Evolutionary conservation across 257 asterid species (phyloP), one percentile per base, ranked within the genome.

Genomic region (Petrea volubilis): DNA sequence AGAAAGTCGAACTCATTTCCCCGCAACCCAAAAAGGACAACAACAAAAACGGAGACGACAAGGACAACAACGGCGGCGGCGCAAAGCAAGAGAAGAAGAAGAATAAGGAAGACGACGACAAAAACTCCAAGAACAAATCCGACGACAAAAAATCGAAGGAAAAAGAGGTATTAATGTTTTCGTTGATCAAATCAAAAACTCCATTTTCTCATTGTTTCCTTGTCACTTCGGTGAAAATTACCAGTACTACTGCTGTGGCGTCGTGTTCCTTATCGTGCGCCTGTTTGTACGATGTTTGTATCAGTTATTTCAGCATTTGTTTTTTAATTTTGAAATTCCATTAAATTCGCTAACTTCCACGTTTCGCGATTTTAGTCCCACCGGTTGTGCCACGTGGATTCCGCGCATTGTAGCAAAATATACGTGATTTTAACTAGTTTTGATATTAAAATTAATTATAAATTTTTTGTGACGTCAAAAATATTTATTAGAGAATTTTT

Each of bases 1-100:
- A 73, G 41, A 83, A 71, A 12, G 83, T 92, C 5, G 91, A 88
- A 21, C 76, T 92, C 14, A 59, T 92, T 60, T 82, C 96, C 23
- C 93, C 96, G n/a, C 74, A 51, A 15, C 82, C 81, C 0, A 90
- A 66, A 29, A 79, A 79, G 12, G 76, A 68, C 1, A 83, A 70
- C 57, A 67, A 78, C n/a, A 79, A 79, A 6, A 71, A 78, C 40
- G 70, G 70, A 41, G 71, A 77, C 36, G 83, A 73, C 31, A 75
- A 77, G 55, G 7, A 33, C 38, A 33, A 71, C 64, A 43, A 77
- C 60, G 49, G 41, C 13, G 68, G 59, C 21, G 51, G 25, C 71
- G 62, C 5, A 33, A 64, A 72, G 21, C 60, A 74, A 15, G 79
- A 72, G 51, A 79, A 81, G 41, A 47, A 47, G 46, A 80, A 81